Evolutionary conservation across 352 stramenopile species (phyloP).

Genomic region (Phytophthora pseudosyringae): DNA sequence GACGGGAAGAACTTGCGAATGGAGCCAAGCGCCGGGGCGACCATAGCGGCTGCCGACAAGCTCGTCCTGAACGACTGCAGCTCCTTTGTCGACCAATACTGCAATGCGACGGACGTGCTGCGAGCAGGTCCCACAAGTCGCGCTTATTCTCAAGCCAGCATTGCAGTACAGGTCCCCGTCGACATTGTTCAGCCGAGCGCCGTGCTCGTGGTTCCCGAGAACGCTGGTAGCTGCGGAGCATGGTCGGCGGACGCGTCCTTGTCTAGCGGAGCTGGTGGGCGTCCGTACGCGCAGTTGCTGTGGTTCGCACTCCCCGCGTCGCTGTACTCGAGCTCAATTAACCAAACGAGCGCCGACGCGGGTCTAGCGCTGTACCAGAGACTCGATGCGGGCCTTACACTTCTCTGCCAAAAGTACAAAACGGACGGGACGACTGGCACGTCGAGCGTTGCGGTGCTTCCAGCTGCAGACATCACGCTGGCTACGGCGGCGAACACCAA

Average conservation of each 20-base stretch:
- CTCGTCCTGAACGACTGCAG: constrained; percentile 63
- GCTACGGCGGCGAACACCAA: constrained; percentile 14
- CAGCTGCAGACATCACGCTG: constrained; percentile 37
- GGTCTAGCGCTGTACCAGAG: constrained; percentile 33
- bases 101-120: constrained; percentile 52
- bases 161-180: constrained; percentile 37
- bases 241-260: constrained; percentile 61
- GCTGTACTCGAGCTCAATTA: constrained; percentile 24
- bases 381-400: constrained; percentile 38
- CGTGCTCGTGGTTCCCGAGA: constrained; percentile 57
- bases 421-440: constrained; percentile 44
- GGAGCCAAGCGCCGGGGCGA: constrained; percentile 49
- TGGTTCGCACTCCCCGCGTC: constrained; percentile 56
- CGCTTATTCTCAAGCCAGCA: constrained; percentile 58
- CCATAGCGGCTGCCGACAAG: constrained; percentile 46
- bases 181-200: constrained; percentile 47
- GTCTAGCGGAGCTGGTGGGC: constrained; percentile 59
- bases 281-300: constrained; percentile 41
- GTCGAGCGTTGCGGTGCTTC: constrained; percentile 34
- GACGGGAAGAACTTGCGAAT: constrained; percentile 60
- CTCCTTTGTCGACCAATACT: constrained; percentile 53
- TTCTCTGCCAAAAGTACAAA: constrained; percentile 63
- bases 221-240: constrained; percentile 64
- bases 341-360: constrained; percentile 8
- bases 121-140: constrained; percentile 59